Evolutionary conservation across 331 rosid genomes (phyloP).

Genomic region (Rhamnella rubrinervis): DNA sequence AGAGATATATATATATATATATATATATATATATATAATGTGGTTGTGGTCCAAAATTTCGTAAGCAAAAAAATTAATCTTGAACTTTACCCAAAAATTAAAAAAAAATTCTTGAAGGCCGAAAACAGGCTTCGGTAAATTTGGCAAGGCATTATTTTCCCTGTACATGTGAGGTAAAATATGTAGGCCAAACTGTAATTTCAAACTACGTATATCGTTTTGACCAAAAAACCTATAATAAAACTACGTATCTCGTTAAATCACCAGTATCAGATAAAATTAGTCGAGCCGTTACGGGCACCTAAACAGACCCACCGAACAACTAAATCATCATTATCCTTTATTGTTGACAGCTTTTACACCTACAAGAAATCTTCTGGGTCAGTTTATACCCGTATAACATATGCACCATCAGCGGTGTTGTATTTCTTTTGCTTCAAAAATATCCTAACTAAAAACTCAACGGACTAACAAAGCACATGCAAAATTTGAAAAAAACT

Average conservation of each 20-base stretch:
- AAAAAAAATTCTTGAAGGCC: too few species aligned
- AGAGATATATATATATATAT: not conserved
- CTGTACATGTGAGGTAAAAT: not conserved
- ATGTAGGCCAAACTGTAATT: too few species aligned
- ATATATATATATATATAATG: not conserved
- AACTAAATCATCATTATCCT: not conserved
- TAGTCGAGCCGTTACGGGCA: too few species aligned
- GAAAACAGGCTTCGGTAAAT: not conserved
- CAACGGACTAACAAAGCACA: conserved; percentile 2
- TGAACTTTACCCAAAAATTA: too few species aligned
- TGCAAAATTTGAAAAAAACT: not conserved
- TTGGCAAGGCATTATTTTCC: not conserved
- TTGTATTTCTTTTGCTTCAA: conserved; percentile 3
- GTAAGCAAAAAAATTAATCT: not conserved
- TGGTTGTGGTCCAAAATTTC: not conserved
- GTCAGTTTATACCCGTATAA: conserved; percentile 16
- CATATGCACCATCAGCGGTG: conserved; percentile 1
- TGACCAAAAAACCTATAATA: too few species aligned
- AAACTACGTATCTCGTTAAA: too few species aligned
- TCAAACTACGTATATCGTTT: too few species aligned
- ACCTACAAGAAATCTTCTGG: conserved; percentile 1
- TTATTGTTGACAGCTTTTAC: not conserved
- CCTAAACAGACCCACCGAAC: too few species aligned
- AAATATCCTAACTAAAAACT: conserved; percentile 4
- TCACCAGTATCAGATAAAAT: too few species aligned